A percentile compares a stretch with the other conserved stretches of the same genome.
These are phyloP conservation scores for Pseudoturritis turrita DNA, from an alignment of 345 rosid species.

Conservation along the genomic window DNA sequence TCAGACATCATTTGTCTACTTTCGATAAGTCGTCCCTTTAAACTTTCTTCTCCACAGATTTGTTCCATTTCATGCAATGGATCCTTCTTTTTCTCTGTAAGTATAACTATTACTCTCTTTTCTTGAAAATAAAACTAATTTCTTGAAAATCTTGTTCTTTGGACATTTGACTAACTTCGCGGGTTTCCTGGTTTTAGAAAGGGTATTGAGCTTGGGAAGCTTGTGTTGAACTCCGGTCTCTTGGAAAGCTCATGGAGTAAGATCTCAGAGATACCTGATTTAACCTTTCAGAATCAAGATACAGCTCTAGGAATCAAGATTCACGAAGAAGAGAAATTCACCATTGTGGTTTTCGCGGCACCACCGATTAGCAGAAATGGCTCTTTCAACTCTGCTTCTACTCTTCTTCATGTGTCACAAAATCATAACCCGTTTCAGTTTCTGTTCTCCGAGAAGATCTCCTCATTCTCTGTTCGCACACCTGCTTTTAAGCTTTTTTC, in stretches of 20 bases:
- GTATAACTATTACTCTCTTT: background rate
- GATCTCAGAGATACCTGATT: slow-evolving; percentile 24
- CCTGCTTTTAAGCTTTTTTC: slow-evolving; percentile 39
- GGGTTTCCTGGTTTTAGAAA: slow-evolving; percentile 35
- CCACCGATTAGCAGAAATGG: slow-evolving; percentile 12
- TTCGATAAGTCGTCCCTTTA: background rate
- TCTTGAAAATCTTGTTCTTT: background rate
- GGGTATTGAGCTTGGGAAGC: slow-evolving; percentile 41
- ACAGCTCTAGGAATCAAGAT: slow-evolving; percentile 3
- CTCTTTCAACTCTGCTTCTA: slow-evolving; percentile 30
- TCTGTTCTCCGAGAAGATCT: slow-evolving; percentile 32
- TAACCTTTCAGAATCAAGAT: background rate
- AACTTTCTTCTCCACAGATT: background rate
- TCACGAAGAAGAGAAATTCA: background rate
- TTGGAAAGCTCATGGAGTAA: slow-evolving; percentile 37
- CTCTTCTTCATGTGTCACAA: background rate
- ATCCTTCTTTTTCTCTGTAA: slow-evolving; percentile 15
- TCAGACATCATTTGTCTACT: background rate
- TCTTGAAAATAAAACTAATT: too few relatives aligned
- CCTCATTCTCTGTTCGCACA: slow-evolving; percentile 38
- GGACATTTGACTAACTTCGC: background rate
- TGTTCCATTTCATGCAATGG: slow-evolving; percentile 13
- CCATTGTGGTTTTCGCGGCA: slow-evolving; percentile 34
- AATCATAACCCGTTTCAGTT: slow-evolving; percentile 34
- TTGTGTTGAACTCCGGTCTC: slow-evolving; percentile 45